Percentiles rank a stretch among this genome's conserved stretches.
Evolutionary conservation across 208 protist species (phyloP).

Genomic region (Crithidia mellificae): DNA sequence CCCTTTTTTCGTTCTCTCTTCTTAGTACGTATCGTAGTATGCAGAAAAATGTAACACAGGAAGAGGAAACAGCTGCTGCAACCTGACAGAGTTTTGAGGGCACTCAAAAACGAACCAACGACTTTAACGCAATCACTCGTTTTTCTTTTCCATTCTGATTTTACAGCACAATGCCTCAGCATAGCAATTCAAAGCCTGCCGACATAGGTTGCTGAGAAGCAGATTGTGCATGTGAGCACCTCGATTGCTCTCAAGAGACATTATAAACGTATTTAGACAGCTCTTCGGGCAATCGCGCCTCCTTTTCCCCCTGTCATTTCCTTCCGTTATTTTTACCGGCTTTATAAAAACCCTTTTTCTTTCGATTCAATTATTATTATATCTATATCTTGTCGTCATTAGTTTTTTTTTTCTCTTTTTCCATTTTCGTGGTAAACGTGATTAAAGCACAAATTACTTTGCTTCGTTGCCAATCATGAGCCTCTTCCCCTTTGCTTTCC

Average conservation of each 20-base stretch:
- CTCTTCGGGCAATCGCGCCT: background rate
- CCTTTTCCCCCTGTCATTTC: background rate
- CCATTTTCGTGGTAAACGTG: background rate
- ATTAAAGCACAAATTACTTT: background rate
- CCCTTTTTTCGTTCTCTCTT: background rate
- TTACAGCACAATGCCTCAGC: background rate
- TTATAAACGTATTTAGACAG: background rate
- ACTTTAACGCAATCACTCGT: background rate
- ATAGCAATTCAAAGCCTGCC: background rate
- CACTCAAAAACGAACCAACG: too few relatives aligned
- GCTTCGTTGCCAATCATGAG: background rate
- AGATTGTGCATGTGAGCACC: background rate
- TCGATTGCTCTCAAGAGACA: background rate
- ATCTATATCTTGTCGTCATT: background rate
- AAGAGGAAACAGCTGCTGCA: background rate
- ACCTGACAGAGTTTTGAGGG: background rate
- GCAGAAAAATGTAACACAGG: background rate
- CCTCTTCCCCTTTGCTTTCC: too few relatives aligned
- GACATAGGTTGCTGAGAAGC: background rate
- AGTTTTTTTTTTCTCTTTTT: background rate
- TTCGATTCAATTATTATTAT: too few relatives aligned
- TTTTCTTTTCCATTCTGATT: background rate
- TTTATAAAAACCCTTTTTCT: background rate
- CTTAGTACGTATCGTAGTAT: constrained; percentile 9
- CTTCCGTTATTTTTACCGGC: background rate